These are phyloP conservation scores for Psilocybe sp. DNA, from an alignment of 768 basidiomycete species.

Conservation along the genomic window DNA sequence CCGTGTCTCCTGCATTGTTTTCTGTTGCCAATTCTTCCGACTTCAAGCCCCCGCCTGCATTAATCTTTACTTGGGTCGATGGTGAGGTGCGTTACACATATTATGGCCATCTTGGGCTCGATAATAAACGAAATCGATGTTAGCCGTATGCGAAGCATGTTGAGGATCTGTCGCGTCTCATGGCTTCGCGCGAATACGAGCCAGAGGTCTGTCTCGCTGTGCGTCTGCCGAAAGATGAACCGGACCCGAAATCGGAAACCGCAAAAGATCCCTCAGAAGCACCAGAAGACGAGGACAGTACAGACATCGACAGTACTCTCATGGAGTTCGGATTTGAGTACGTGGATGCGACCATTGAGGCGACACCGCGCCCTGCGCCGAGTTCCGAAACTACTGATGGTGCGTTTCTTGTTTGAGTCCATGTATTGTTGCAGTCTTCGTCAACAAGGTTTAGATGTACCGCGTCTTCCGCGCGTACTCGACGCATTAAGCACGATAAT, in stretches of 20 bases:
- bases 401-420: conserved; percentile 3
- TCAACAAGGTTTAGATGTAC: conserved; percentile 35
- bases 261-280: neutral
- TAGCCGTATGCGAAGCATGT: conserved; percentile 63
- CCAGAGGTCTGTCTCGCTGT: conserved; percentile 76
- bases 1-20: conserved; percentile 29
- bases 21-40: conserved; percentile 13
- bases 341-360: conserved; percentile 48
- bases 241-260: neutral
- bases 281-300: neutral
- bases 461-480: conserved; percentile 60
- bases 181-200: conserved; percentile 41
- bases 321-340: conserved; percentile 77
- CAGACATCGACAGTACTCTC: conserved; percentile 62
- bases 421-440: neutral
- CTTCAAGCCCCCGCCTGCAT: conserved; percentile 44
- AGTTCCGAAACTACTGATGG: conserved; percentile 22
- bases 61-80: conserved; percentile 68
- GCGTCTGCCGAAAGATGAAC: conserved; percentile 33
- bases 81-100: conserved; percentile 52
- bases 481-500: conserved; percentile 85
- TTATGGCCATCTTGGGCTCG: neutral
- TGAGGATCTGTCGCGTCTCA: conserved; percentile 41
- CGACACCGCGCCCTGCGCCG: neutral
- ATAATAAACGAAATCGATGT: neutral